phyloP scores from a whole-genome alignment of 306 rosid species.

The Elaeagnus macrophylla region DNA sequence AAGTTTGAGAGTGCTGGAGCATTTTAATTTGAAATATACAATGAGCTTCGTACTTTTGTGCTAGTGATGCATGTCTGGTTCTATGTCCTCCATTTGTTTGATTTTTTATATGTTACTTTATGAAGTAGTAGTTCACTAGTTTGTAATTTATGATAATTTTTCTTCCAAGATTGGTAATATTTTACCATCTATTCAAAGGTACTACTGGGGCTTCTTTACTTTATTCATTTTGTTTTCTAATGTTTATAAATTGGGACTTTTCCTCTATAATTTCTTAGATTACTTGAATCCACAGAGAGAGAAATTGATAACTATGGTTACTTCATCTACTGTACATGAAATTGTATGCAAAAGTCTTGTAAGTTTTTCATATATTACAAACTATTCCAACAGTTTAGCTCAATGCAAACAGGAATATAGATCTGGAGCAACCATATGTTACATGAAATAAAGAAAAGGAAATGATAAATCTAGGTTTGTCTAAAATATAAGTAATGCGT shows the following conservation, averaged over 20 bases:
- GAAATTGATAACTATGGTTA: neutral
- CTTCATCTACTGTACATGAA: no score
- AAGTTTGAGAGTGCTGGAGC: neutral
- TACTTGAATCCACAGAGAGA: neutral
- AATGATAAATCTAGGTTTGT: neutral
- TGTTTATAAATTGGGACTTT: neutral
- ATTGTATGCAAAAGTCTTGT: neutral
- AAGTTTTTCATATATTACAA: neutral
- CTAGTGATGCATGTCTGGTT: no score
- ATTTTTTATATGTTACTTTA: no score
- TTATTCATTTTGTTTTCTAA: neutral
- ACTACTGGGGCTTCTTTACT: no score
- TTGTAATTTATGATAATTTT: no score
- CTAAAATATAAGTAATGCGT: neutral
- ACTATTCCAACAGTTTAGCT: neutral
- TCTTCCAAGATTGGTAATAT: no score
- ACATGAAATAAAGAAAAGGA: neutral
- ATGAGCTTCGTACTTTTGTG: no score
- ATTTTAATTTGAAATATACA: no score
- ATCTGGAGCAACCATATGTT: neutral
- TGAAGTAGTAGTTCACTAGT: no score
- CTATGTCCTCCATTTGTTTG: no score
- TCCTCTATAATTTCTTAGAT: slow-evolving; percentile 2
- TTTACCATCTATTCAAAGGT: no score
- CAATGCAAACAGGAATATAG: neutral